A percentile compares a stretch with the other conserved stretches of the same genome.
phyloP scores from a whole-genome alignment of 768 basidiomycete species.

The Phylloporus arenicola region DNA sequence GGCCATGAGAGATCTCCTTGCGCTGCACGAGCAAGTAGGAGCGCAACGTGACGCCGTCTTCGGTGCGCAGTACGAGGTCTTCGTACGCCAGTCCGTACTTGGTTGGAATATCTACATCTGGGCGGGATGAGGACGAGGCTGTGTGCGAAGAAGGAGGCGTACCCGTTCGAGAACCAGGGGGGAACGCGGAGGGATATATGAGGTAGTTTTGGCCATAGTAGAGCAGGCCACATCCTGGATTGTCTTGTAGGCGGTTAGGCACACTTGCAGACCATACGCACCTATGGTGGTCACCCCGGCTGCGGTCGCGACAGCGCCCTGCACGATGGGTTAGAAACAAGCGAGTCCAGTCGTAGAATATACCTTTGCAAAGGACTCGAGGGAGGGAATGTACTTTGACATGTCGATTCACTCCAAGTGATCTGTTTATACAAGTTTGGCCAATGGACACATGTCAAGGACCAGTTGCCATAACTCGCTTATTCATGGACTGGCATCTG shows the following conservation, averaged over 20 bases:
- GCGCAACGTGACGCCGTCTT: slow-evolving; percentile 66
- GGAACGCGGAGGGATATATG: slow-evolving; percentile 84
- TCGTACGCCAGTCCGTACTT: slow-evolving; percentile 72
- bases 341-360: neutral
- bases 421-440: slow-evolving; percentile 17
- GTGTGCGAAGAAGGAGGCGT: slow-evolving; percentile 11
- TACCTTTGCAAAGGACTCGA: slow-evolving; percentile 45
- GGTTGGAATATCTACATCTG: slow-evolving; percentile 67
- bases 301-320: slow-evolving; percentile 54
- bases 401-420: slow-evolving; percentile 14
- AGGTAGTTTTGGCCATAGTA: slow-evolving; percentile 85
- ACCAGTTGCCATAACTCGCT: too few species aligned
- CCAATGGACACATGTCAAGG: too few species aligned
- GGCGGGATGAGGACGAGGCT: neutral
- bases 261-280: slow-evolving; percentile 19
- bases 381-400: slow-evolving; percentile 37
- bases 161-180: slow-evolving; percentile 78
- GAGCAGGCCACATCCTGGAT: slow-evolving; percentile 61
- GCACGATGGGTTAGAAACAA: neutral
- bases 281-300: slow-evolving; percentile 55
- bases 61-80: slow-evolving; percentile 63
- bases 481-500: too few species aligned
- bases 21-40: slow-evolving; percentile 74
- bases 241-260: neutral
- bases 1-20: slow-evolving; percentile 37